Evolutionary conservation across 192 early-diverging fungal genomes (phyloP), one percentile per base, ranked within the genome.

Genomic region (Powellomyces hirtus): DNA sequence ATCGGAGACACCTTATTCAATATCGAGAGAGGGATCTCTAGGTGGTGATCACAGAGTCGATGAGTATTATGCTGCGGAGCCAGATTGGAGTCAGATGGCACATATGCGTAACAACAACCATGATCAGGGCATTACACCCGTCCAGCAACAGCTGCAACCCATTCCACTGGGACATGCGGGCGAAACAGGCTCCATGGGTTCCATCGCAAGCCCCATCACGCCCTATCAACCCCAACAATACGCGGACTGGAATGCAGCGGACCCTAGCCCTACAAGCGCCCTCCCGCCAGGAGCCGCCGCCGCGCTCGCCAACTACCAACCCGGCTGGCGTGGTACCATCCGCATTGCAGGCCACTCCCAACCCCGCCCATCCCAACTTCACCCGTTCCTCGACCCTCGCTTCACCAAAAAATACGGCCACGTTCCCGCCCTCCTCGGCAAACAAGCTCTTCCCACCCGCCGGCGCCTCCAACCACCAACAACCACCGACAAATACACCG

Each of bases 371-470:
- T 18, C 46, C 5, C 16, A 5, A 3, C 14, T 24, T 49, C 46
- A 18, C 3, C 3, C n/a, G 14, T 49, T 7, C 26, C 14, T 49
- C 4, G 60, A 42, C 24, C 26, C 60, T 44, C 60, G 36, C 16
- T 20, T 62, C 1, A 44, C 30, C 14, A 11, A 44, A 16, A 35
- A 64, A 10, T 45, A 10, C 27, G 62, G 24, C 1, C 62, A 45
- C 22, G 62, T 45, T 45, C 38, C 35, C 1, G 29, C 44, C 24
- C 37, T 64, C n/a, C 13, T 71, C 31, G 52, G 61, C 18, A 63
- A 62, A 50, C 70, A 71, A 55, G 61, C 61, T 0, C 36, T 64
- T 4, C 70, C 70, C 20, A 71, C 70, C 20, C 49, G 64, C 53
- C 53, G 38, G 0, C 57, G 52, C 3, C 34, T 49, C 16, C 4